Conservation (phyloP, 352 stramenopile genomes). For the Pythium sp. region DNA sequence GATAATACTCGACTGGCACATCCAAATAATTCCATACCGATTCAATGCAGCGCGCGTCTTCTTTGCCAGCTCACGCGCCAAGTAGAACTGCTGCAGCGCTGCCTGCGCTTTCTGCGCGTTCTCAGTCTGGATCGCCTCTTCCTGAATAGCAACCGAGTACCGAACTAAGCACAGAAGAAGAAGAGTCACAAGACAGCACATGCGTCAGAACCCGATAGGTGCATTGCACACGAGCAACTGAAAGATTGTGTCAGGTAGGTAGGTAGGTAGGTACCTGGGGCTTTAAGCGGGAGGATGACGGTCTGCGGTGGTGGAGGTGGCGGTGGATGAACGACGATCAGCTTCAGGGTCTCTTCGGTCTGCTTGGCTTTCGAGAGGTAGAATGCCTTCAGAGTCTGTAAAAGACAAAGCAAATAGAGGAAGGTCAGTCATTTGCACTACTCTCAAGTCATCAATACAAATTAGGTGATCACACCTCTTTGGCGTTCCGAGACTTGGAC, state of each 20-base stretch:
- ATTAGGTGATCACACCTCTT: constrained; percentile 21
- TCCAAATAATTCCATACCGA: constrained; percentile 10
- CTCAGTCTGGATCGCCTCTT: constrained; percentile 16
- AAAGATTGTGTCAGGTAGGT: not conserved
- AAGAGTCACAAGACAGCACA: not conserved
- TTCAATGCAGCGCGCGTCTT: constrained; percentile 22
- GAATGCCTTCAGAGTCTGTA: constrained; percentile 45
- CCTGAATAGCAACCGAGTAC: constrained; percentile 19
- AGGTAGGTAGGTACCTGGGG: constrained; percentile 15
- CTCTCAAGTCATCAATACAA: not conserved
- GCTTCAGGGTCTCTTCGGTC: constrained; percentile 49
- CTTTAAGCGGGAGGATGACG: constrained; percentile 30
- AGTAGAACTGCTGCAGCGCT: constrained; percentile 28
- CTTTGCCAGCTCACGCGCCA: constrained; percentile 17
- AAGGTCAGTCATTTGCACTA: not conserved
- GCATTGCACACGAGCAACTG: not conserved
- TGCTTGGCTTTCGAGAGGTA: constrained; percentile 50
- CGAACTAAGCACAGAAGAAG: constrained; percentile 8
- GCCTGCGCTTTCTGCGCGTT: constrained; percentile 20
- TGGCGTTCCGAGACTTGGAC: constrained; percentile 29
- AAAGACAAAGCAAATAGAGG: not conserved
- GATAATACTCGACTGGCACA: too few relatives aligned
- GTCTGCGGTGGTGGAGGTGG: not conserved
- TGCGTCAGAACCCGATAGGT: too few relatives aligned
- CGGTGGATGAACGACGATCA: constrained; percentile 20